Percentiles rank a stretch among this genome's conserved stretches.
These are phyloP conservation scores for Peziza echinospora DNA, from an alignment of 495 filamentous ascomycete species.

Conservation along the genomic window DNA sequence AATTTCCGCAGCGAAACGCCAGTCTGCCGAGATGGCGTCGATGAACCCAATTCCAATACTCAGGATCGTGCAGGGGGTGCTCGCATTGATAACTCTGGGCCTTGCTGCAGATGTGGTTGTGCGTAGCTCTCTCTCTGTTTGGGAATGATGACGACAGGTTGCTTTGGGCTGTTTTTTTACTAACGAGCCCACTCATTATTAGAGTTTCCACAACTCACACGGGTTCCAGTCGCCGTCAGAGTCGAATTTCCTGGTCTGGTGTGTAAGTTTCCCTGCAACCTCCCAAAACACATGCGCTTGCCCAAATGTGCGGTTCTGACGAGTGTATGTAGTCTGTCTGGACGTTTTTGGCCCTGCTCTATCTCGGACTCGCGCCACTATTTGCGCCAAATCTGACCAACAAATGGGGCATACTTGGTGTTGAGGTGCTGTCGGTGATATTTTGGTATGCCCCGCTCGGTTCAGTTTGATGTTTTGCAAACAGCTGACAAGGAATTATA, in stretches of 20 bases:
- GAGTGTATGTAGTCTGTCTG: conserved; percentile 8
- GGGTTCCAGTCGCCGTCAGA: not conserved
- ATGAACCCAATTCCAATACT: not conserved
- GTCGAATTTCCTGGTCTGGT: not conserved
- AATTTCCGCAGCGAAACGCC: too few relatives aligned
- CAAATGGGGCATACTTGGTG: conserved; percentile 18
- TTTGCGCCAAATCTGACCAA: conserved; percentile 17
- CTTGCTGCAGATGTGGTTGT: not conserved
- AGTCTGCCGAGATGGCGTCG: not conserved
- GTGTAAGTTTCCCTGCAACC: not conserved
- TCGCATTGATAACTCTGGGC: not conserved
- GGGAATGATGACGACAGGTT: not conserved
- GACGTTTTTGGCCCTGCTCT: conserved; percentile 16
- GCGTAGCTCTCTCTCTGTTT: not conserved
- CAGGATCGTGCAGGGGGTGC: not conserved
- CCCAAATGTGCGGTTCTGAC: not conserved
- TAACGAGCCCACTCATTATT: too few relatives aligned
- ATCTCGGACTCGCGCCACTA: conserved; percentile 18
- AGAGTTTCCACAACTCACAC: too few relatives aligned
- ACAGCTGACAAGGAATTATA: too few relatives aligned
- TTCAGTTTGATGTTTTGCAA: too few relatives aligned
- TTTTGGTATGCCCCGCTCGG: conserved; percentile 11
- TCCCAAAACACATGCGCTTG: too few relatives aligned
- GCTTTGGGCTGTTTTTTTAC: too few relatives aligned
- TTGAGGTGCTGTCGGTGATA: conserved; percentile 18